Base-by-base conservation (phyloP, 768 basidiomycete species). In the Ramaria sp. region DNA sequence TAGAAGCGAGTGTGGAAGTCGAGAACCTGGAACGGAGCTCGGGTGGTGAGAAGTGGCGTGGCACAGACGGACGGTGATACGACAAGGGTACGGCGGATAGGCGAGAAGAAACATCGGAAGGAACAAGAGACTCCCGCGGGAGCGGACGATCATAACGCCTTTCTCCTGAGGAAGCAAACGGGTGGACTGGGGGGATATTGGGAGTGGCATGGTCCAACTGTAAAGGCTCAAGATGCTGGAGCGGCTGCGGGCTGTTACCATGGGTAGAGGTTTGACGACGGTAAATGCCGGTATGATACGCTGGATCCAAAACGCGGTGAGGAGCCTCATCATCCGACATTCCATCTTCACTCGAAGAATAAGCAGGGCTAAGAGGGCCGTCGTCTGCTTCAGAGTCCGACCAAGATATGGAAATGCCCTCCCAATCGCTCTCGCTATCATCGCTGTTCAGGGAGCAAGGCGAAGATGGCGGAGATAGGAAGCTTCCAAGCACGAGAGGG, bases 11-110 rank as follows among this genome's bases (percentile, higher is more conserved):
- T 2, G 53, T 55, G 12, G 53, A 55, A 4, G 43, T 30, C 6
- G 53, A 55, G 44, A 55, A 55, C 16, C 53, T 43, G 28, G 53
- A 55, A 22, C 53, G 53, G 20, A 55, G 45, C 34, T 32, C 27
- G 25, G 43, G 53, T n/a, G 43, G 16, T 22, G 38, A 15, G 16
- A 16, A 27, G n/a, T 10, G n/a, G 5, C 42, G 8, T 25, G 51
- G 51, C n/a, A 38, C 20, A 8, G 15, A n/a, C 13, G 37, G 25
- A 30, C 53, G 42, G n/a, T 4, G 42, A 12, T n/a, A n/a, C 22
- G 1, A 34, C 32, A 13, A 34, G 43, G 24, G n/a, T n/a, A 38
- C 16, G 43, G 7, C 47, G 42, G 22, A 44, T 20, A 37, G 6
- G 32, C 22, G 27, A 30, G 30, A 44, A 28, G 24, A 34, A 18